Evolutionary conservation across 2,329 filamentous ascomycete species (phyloP).

Genomic region (Alternaria angustiovoidea): DNA sequence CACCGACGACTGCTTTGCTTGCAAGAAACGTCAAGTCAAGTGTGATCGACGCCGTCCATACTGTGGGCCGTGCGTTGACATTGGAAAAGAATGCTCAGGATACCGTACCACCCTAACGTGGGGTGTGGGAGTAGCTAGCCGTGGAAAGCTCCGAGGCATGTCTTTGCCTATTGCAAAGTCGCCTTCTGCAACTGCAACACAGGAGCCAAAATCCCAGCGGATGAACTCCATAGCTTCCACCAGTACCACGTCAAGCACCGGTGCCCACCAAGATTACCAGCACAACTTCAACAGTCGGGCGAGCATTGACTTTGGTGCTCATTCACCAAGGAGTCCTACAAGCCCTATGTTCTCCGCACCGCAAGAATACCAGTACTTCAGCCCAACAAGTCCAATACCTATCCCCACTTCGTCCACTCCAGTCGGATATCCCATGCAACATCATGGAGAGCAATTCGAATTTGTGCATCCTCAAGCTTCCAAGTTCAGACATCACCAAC

Average conservation of each 20-base stretch:
- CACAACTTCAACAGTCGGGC: constrained; percentile 38
- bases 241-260: constrained; percentile 27
- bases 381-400: constrained; percentile 52
- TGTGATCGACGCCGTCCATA: constrained; percentile 94
- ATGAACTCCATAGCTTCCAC: constrained; percentile 33
- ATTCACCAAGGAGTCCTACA: constrained; percentile 47
- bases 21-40: constrained; percentile 80
- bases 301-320: constrained; percentile 47
- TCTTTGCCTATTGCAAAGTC: constrained; percentile 71
- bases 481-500: constrained; percentile 50
- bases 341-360: constrained; percentile 47
- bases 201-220: constrained; percentile 40
- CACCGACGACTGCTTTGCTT: constrained; percentile 94
- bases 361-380: constrained; percentile 49
- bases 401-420: constrained; percentile 48
- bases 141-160: constrained; percentile 90
- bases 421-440: constrained; percentile 50
- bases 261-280: constrained; percentile 33
- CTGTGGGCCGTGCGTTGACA: constrained; percentile 91
- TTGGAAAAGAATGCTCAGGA: constrained; percentile 90
- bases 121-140: constrained; percentile 94
- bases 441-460: constrained; percentile 51
- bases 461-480: constrained; percentile 45
- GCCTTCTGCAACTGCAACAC: constrained; percentile 34
- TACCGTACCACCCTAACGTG: constrained; percentile 98